Percentiles rank a stretch among this genome's conserved stretches.
phyloP scores from a whole-genome alignment of 2,329 filamentous ascomycete species.

The Penicillium janthinellum region DNA sequence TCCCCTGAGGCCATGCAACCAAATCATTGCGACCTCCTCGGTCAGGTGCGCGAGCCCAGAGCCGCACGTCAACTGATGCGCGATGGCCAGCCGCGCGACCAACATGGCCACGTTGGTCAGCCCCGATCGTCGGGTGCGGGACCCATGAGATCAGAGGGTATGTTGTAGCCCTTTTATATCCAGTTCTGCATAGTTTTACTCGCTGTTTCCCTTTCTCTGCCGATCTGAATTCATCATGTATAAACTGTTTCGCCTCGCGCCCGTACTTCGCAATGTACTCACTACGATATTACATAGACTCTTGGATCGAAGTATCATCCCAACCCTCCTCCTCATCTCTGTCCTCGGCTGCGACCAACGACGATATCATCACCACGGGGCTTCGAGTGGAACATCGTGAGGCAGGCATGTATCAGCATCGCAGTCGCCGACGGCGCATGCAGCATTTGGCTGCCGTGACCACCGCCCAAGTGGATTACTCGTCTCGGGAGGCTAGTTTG shows the following conservation, averaged over 20 bases:
- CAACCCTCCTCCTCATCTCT: slow-evolving; percentile 92
- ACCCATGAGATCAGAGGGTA: slow-evolving; percentile 49
- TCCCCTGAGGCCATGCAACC: slow-evolving; percentile 39
- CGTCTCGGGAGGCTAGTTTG: slow-evolving; percentile 48
- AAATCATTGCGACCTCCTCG: slow-evolving; percentile 42
- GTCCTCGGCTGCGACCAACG: slow-evolving; percentile 69
- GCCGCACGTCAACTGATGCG: slow-evolving; percentile 37
- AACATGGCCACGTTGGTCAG: slow-evolving; percentile 32
- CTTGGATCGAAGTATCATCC: slow-evolving; percentile 93
- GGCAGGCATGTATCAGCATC: slow-evolving; percentile 54
- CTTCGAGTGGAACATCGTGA: slow-evolving; percentile 70
- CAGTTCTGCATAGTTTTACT: slow-evolving; percentile 4
- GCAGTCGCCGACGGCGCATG: slow-evolving; percentile 56
- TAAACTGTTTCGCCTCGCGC: slow-evolving; percentile 11
- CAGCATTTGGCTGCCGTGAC: slow-evolving; percentile 39
- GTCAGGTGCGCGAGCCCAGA: slow-evolving; percentile 39
- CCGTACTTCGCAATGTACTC: slow-evolving; percentile 44
- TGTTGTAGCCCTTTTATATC: slow-evolving; percentile 27
- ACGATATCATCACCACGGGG: slow-evolving; percentile 90
- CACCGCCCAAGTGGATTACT: slow-evolving; percentile 44
- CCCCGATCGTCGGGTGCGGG: slow-evolving; percentile 39
- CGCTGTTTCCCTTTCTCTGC: background rate
- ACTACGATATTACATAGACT: slow-evolving; percentile 66
- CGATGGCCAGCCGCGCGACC: slow-evolving; percentile 37
- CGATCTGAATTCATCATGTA: slow-evolving; percentile 24